These are phyloP conservation scores for Eucalyptus sideroxylon DNA, from an alignment of 345 rosid genomes.

Conservation along the genomic window DNA sequence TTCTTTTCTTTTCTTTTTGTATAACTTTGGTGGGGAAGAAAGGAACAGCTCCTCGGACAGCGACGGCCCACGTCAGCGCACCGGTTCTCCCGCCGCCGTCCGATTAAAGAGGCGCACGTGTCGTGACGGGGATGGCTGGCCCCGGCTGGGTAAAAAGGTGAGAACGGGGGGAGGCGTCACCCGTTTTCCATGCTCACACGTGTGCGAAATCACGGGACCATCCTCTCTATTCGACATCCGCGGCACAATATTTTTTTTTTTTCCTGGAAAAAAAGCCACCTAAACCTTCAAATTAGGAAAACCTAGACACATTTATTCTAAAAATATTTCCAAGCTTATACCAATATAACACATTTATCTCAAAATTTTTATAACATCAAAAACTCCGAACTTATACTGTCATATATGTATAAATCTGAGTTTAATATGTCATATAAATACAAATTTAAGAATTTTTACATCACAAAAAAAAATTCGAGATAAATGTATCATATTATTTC, in stretches of 20 bases:
- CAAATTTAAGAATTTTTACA: rapidly evolving
- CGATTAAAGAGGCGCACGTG: constrained; percentile 4
- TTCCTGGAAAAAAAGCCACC: too few species aligned
- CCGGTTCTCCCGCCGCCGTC: not conserved
- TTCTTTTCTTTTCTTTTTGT: too few species aligned
- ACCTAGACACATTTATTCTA: not conserved
- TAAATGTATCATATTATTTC: not conserved
- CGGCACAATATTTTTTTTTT: not conserved
- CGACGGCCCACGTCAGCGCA: constrained; percentile 32
- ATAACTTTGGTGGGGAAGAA: not conserved
- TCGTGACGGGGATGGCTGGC: not conserved
- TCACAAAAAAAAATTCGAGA: rapidly evolving
- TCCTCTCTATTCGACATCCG: not conserved
- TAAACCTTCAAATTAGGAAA: too few species aligned
- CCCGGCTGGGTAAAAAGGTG: not conserved
- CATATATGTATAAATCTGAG: too few species aligned
- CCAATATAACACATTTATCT: too few species aligned
- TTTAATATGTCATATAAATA: too few species aligned
- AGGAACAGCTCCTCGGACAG: not conserved
- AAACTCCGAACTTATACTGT: rapidly evolving
- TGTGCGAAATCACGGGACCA: not conserved
- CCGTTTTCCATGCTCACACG: not conserved
- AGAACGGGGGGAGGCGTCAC: not conserved
- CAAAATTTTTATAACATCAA: too few species aligned
- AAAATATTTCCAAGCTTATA: too few species aligned